Conservation (phyloP, 1,139 yeast genomes). For the Blastobotrys apis region DNA sequence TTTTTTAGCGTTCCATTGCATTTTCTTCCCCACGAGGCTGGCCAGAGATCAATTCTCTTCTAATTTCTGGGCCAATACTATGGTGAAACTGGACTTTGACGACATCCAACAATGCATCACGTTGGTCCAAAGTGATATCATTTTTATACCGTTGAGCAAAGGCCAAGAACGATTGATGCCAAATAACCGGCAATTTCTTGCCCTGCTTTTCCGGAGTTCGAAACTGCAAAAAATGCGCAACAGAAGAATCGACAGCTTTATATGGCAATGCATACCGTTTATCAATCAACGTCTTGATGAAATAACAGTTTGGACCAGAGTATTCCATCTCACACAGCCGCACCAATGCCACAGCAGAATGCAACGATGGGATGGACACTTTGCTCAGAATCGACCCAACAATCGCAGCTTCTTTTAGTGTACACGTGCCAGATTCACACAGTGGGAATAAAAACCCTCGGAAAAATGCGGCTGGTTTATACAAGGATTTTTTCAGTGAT, state of each 20-base stretch:
- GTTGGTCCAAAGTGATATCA: conserved; percentile 95
- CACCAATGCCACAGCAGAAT: conserved; percentile 91
- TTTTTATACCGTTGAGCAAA: conserved; percentile 95
- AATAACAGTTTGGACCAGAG: conserved; percentile 83
- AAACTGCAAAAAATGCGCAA: conserved; percentile 92
- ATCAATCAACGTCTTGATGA: conserved; percentile 82
- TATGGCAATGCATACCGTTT: conserved; percentile 96
- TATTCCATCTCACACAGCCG: conserved; percentile 71
- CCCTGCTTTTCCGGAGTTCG: conserved; percentile 42
- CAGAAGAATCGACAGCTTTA: conserved; percentile 91
- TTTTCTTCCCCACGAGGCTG: conserved; percentile 38
- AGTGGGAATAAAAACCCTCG: conserved; percentile 92
- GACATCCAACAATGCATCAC: conserved; percentile 88
- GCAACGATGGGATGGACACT: conserved; percentile 89
- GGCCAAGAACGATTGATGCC: conserved; percentile 94
- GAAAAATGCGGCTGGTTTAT: conserved; percentile 97
- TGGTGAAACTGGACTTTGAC: conserved; percentile 86
- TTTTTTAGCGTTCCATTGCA: conserved; percentile 10
- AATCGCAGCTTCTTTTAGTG: conserved; percentile 90
- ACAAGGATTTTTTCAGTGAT: conserved; percentile 83
- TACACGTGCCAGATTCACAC: conserved; percentile 57
- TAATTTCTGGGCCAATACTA: conserved; percentile 87
- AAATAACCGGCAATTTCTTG: conserved; percentile 84
- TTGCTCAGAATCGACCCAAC: conserved; percentile 88
- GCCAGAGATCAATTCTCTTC: conserved; percentile 91